phyloP scores from a whole-genome alignment of 495 filamentous ascomycete genomes.

The Lasiosphaeris hirsuta region DNA sequence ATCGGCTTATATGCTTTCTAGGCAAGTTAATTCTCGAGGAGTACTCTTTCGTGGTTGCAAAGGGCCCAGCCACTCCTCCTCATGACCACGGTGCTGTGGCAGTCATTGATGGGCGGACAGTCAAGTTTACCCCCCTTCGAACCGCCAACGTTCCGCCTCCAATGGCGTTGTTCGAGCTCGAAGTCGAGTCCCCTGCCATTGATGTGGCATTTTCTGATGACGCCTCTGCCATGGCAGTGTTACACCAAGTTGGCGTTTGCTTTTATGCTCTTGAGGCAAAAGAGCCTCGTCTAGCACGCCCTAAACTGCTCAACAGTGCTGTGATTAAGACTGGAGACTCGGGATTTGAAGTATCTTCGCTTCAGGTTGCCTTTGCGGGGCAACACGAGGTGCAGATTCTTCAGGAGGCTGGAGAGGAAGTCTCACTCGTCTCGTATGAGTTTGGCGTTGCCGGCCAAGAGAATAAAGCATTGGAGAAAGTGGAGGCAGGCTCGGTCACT shows the following conservation, averaged over 20 bases:
- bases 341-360: constrained; percentile 16
- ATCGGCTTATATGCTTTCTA: constrained; percentile 26
- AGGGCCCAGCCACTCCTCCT: constrained; percentile 65
- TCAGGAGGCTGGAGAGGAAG: constrained; percentile 14
- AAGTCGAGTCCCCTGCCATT: constrained; percentile 57
- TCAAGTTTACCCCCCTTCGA: constrained; percentile 84
- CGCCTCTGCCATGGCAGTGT: constrained; percentile 65
- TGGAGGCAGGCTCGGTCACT: constrained; percentile 10
- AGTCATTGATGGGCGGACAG: constrained; percentile 77
- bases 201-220: constrained; percentile 72
- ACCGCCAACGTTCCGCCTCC: constrained; percentile 86
- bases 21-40: constrained; percentile 59
- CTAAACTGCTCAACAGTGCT: constrained; percentile 27
- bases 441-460: constrained; percentile 11
- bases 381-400: constrained; percentile 22
- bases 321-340: constrained; percentile 13
- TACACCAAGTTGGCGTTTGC: constrained; percentile 60
- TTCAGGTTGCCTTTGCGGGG: constrained; percentile 28
- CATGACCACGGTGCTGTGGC: constrained; percentile 77
- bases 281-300: constrained; percentile 30
- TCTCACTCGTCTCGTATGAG: constrained; percentile 17
- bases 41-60: constrained; percentile 63
- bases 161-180: constrained; percentile 78
- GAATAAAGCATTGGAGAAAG: constrained; percentile 8
- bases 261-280: constrained; percentile 63